Evolutionary conservation across 345 rosid genomes (phyloP), one percentile per base, ranked within the genome.

Genomic region (Corchorus olitorius): DNA sequence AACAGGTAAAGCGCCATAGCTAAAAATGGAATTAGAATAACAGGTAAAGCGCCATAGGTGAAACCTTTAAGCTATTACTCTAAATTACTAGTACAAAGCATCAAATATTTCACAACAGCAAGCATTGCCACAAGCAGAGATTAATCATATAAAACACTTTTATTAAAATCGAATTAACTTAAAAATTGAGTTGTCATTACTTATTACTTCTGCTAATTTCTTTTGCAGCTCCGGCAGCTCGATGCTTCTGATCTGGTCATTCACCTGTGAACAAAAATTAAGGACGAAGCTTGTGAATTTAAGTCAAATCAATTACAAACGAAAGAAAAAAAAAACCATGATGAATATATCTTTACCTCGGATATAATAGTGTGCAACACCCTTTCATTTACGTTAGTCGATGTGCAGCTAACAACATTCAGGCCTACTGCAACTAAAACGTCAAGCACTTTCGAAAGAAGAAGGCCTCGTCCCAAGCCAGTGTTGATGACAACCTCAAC

Each of bases 401-500:
- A 87, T 56, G 82, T 67, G 77, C 92, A 88, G 75, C 66, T 83
- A 8, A 83, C 79, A 27, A 87, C 86, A 39, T 73, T 63, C 46
- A 90, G 79, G 27, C 91, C 93, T 74, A 83, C 83, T 70, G 84
- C 79, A 70, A 79, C 78, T 72, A 87, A 53, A 56, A 84, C 79
- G 70, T 83, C 81, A 50, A 89, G 76, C 37, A 87, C 81, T 60
- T 74, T 81, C 22, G 98, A 92, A 39, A 94, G 79, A 15, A 79
- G 81, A 17, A 82, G 77, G 1, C 61, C 76, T 79, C 55, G 70
- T 27, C 4, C 74, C 61, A 61, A 80, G 56, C 22, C 63, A 66
- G 61, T 80, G 17, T 50, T 79, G 79, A 19, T 81, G 79, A 46
- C 62, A 20, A 92, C 77, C 87, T 92, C 93, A 11, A 86, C 75